phyloP scores from a whole-genome alignment of 305 asterid species.

The Fraxinus sp. region DNA sequence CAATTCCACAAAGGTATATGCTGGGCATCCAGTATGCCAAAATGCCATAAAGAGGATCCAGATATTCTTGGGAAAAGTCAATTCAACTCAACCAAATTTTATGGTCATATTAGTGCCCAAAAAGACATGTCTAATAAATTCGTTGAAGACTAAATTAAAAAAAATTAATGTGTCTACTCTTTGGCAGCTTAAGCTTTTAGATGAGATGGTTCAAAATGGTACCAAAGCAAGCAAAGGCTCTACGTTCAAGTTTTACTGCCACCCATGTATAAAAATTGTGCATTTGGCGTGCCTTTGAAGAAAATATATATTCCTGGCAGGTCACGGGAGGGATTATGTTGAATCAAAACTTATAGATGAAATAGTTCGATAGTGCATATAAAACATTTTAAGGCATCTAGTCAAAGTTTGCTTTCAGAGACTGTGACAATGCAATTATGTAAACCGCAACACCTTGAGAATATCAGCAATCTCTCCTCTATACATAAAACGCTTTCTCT shows the following conservation, averaged over 20 bases:
- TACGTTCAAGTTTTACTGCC: neutral
- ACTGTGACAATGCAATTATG: neutral
- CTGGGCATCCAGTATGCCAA: neutral
- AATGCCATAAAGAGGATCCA: neutral
- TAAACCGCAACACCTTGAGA: neutral
- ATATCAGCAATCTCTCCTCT: slow-evolving; percentile 2
- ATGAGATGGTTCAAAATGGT: neutral
- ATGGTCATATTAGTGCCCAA: neutral
- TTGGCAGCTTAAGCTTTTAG: neutral
- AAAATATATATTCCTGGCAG: neutral
- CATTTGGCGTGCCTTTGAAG: neutral
- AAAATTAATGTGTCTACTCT: neutral
- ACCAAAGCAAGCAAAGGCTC: neutral
- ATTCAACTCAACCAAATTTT: neutral
- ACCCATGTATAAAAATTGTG: neutral
- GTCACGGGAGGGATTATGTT: neutral
- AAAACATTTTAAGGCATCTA: neutral
- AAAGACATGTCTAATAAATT: neutral
- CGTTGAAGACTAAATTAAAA: neutral
- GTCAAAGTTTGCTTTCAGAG: slow-evolving; percentile 1
- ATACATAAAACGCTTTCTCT: neutral
- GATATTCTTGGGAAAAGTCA: neutral
- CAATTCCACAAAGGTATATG: neutral
- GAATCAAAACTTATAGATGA: neutral
- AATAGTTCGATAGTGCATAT: neutral